These are phyloP conservation scores for Fusarium lyarnte DNA, from an alignment of 2,329 filamentous ascomycete genomes.

Conservation along the genomic window DNA sequence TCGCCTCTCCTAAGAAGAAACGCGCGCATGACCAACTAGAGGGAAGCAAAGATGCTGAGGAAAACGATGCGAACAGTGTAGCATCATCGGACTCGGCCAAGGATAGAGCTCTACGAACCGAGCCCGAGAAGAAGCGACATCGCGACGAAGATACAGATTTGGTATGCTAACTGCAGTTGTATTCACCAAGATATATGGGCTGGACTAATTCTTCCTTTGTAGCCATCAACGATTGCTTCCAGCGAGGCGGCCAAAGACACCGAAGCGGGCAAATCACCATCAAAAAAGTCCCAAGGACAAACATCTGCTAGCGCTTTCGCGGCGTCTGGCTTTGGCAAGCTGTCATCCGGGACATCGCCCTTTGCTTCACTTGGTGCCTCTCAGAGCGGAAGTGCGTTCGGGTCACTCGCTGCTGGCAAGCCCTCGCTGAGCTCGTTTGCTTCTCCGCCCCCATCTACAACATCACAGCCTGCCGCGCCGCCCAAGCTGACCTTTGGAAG, in stretches of 20 bases:
- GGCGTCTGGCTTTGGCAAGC: constrained; percentile 73
- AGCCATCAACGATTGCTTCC: constrained; percentile 32
- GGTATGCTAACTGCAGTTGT: constrained; percentile 43
- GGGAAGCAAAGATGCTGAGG: constrained; percentile 54
- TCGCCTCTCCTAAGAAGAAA: constrained; percentile 74
- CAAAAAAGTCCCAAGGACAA: constrained; percentile 43
- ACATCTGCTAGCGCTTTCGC: constrained; percentile 72
- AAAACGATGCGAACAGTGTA: constrained; percentile 56
- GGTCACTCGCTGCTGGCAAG: constrained; percentile 50
- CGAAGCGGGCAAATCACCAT: constrained; percentile 35
- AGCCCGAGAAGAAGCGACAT: constrained; percentile 73
- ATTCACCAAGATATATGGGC: background rate
- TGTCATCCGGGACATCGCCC: constrained; percentile 70
- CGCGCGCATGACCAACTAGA: constrained; percentile 69
- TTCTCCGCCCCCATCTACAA: constrained; percentile 38
- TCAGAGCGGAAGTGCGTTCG: constrained; percentile 61
- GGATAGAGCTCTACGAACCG: constrained; percentile 57
- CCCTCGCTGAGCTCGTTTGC: constrained; percentile 48
- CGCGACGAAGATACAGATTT: constrained; percentile 59
- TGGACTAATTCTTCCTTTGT: constrained; percentile 18
- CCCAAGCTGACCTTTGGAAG: constrained; percentile 63
- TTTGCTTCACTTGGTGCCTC: constrained; percentile 66
- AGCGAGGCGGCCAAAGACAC: constrained; percentile 36
- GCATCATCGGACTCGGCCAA: constrained; percentile 57
- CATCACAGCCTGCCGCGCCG: constrained; percentile 43